Evolutionary conservation across 768 basidiomycete species (phyloP).

Genomic region (Psilocybe sp.): DNA sequence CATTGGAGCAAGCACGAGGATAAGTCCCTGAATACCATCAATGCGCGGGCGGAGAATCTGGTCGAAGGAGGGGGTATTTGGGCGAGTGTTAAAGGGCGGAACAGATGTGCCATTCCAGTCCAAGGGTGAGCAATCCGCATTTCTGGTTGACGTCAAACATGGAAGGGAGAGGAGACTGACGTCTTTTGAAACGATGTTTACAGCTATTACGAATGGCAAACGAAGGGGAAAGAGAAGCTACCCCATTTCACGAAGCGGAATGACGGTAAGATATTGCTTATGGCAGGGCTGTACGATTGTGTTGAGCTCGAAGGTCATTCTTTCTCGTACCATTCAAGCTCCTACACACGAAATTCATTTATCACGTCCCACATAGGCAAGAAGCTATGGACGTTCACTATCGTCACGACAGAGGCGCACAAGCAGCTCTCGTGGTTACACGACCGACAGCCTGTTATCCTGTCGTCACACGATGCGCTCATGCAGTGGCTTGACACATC

Average conservation of each 20-base stretch:
- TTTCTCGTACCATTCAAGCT: neutral
- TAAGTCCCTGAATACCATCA: constrained; percentile 77
- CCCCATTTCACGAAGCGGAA: constrained; percentile 80
- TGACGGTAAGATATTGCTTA: constrained; percentile 65
- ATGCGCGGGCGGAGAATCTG: constrained; percentile 84
- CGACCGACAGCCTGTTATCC: constrained; percentile 83
- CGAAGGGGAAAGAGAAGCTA: constrained; percentile 73
- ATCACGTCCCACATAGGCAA: constrained; percentile 34
- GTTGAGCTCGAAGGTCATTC: constrained; percentile 58
- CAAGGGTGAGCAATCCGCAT: constrained; percentile 30
- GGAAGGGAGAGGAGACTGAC: too few species aligned
- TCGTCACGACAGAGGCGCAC: constrained; percentile 80
- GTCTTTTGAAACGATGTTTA: too few species aligned
- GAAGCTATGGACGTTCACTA: constrained; percentile 77
- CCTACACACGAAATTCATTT: neutral
- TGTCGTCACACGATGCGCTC: constrained; percentile 59
- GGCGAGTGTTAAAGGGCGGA: constrained; percentile 75
- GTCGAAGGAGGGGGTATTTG: constrained; percentile 79
- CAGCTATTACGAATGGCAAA: constrained; percentile 95
- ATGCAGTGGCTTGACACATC: constrained; percentile 80
- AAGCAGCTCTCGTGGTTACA: constrained; percentile 83
- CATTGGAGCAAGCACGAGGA: constrained; percentile 80
- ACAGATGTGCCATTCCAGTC: constrained; percentile 82
- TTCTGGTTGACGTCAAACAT: neutral
- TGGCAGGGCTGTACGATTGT: constrained; percentile 87